Evolutionary conservation across 208 protist genomes (phyloP), one percentile per base, ranked within the genome.

Genomic region (Leishmania amazonensis): DNA sequence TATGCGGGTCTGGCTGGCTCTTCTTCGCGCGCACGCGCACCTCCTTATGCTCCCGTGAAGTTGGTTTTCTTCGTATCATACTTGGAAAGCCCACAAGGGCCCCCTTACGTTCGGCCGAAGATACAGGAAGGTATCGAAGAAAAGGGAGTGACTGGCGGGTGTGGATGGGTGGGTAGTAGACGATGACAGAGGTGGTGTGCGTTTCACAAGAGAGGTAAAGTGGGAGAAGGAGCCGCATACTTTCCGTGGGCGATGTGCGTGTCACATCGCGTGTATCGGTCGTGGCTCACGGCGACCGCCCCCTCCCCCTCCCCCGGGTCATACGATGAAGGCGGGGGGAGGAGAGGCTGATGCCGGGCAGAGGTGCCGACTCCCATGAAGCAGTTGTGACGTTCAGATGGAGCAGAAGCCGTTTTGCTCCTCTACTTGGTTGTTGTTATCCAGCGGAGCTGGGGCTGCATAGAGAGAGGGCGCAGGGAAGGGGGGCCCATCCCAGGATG

Each of bases 281-380:
- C 28, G 40, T 31, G 45, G 70, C 70, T 53, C 42, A 74, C 28
- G 40, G 70, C 24, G 1, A 74, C 6, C 24, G 45, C 45, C 45
- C 45, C 9, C 45, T 1, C 8, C 28, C 28, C 28, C 42, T 53
- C 28, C 45, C 45, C 28, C 28, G 8, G 8, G 38, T 53, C 42
- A 54, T 74, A 35, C 24, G 24, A 54, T 53, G 28, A 51, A 38
- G 42, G 28, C 42, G 21, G 42, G 45, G 45, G 70, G 21, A 31
- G 70, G 70, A 9, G 67, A 7, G 4, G 28, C 38, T 53, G 35
- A 45, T 53, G 9, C 70, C 28, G 47, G n/a, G 47, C 24, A 74
- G n/a, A 74, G 47, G 70, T 74, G 45, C 70, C 40, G 35, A 72
- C 24, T 74, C 24, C 19, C 70, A n/a, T 54, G 11, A 74, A 74